Evolutionary conservation across 192 early-diverging fungal genomes (phyloP).

Genomic region (Backusella morwellensis): DNA sequence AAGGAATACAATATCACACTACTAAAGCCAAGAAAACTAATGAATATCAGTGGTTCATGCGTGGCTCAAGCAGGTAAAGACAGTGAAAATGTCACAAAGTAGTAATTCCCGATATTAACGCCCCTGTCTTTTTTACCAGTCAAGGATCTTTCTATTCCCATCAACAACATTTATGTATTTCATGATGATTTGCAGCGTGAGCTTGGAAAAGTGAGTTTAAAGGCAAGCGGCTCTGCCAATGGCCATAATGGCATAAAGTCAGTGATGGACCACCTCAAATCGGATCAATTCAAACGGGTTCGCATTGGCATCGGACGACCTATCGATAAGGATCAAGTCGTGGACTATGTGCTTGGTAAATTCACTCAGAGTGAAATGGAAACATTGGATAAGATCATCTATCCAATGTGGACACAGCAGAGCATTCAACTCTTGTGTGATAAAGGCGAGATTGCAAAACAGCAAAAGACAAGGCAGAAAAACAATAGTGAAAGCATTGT

Average conservation of each 20-base stretch:
- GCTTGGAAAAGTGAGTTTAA: conserved; percentile 60
- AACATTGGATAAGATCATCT: conserved; percentile 43
- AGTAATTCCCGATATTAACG: background rate
- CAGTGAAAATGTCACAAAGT: too few species aligned
- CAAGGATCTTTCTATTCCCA: conserved; percentile 41
- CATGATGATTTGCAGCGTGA: conserved; percentile 76
- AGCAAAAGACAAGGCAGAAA: background rate
- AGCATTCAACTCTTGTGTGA: conserved; percentile 9
- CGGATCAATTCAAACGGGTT: conserved; percentile 55
- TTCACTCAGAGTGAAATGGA: conserved; percentile 52
- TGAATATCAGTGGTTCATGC: conserved; percentile 68
- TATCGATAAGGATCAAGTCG: conserved; percentile 37
- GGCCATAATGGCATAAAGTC: conserved; percentile 81
- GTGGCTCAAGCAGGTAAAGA: conserved; percentile 60
- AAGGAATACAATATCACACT: conserved; percentile 43
- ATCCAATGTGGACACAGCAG: conserved; percentile 17
- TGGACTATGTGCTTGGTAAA: conserved; percentile 55
- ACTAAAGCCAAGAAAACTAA: conserved; percentile 60
- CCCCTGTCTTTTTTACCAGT: conserved; percentile 24
- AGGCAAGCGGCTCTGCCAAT: conserved; percentile 60
- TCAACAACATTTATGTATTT: conserved; percentile 53
- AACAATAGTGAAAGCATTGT: background rate
- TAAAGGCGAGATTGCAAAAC: conserved; percentile 17
- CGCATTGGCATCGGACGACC: conserved; percentile 74
- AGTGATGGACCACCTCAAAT: conserved; percentile 47